Percentiles rank a stretch among this genome's conserved stretches.
Conservation (phyloP, 2,329 filamentous ascomycete species). For the Ophiostoma ips region DNA sequence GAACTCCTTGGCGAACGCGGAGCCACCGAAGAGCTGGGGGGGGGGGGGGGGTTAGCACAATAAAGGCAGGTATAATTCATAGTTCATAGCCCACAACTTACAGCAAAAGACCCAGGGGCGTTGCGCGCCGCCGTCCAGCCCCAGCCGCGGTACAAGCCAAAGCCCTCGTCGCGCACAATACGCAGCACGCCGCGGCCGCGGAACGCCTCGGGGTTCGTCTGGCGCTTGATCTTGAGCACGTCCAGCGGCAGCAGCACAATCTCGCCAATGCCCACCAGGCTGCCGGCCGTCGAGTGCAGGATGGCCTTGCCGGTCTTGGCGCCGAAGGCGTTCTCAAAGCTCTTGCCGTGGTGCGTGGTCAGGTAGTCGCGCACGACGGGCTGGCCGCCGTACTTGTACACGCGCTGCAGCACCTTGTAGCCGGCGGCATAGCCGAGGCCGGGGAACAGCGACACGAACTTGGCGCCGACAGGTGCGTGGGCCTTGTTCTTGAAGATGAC, state of each 20-base stretch:
- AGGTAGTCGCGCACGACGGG: slow-evolving; percentile 89
- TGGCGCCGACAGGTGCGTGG: slow-evolving; percentile 50
- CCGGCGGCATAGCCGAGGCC: slow-evolving; percentile 93
- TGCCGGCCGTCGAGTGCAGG: slow-evolving; percentile 92
- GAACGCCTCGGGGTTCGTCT: slow-evolving; percentile 98
- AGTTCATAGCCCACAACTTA: too few species aligned
- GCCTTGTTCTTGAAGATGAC: slow-evolving; percentile 93
- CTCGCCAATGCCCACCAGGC: slow-evolving; percentile 92
- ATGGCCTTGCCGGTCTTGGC: slow-evolving; percentile 97
- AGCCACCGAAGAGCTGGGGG: slow-evolving; percentile 73
- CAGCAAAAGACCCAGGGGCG: slow-evolving; percentile 85
- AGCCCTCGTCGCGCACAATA: slow-evolving; percentile 88
- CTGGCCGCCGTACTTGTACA: slow-evolving; percentile 98
- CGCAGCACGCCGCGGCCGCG: slow-evolving; percentile 78
- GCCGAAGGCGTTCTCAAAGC: slow-evolving; percentile 82
- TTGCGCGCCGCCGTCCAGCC: slow-evolving; percentile 97
- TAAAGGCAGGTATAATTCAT: too few species aligned
- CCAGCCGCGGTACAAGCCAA: slow-evolving; percentile 90
- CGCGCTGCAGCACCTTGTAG: slow-evolving; percentile 90
- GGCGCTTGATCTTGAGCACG: slow-evolving; percentile 97
- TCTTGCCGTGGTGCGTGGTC: slow-evolving; percentile 58
- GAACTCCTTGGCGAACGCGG: slow-evolving; percentile 95
- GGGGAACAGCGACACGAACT: slow-evolving; percentile 93
- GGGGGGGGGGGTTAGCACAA: neutral
- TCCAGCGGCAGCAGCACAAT: slow-evolving; percentile 90